phyloP scores from a whole-genome alignment of 2,329 filamentous ascomycete genomes.

The Davidsoniella virescens region DNA sequence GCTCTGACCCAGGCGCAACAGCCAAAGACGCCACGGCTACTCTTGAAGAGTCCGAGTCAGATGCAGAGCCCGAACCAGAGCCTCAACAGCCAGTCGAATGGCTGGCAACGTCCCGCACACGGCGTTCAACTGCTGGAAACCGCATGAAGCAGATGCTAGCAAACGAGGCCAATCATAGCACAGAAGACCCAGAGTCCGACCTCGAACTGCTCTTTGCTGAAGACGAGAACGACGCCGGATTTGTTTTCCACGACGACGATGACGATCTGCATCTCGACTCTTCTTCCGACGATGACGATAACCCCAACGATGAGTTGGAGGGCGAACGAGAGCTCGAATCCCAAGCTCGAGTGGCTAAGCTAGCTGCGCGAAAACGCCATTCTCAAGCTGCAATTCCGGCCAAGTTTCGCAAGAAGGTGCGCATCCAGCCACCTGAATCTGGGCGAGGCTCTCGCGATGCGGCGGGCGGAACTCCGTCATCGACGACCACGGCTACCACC shows the following conservation, averaged over 20 bases:
- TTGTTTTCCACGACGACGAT: slow-evolving; percentile 40
- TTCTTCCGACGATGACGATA: slow-evolving; percentile 62
- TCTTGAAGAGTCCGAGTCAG: not conserved
- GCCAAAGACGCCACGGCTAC: not conserved
- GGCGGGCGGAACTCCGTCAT: not conserved
- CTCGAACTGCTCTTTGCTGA: slow-evolving; percentile 64
- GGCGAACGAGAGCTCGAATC: slow-evolving; percentile 78
- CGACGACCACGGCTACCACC: slow-evolving; percentile 16
- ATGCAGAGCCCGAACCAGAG: slow-evolving; percentile 14
- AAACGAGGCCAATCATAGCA: slow-evolving; percentile 32
- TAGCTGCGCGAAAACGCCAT: slow-evolving; percentile 52
- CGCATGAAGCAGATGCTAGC: slow-evolving; percentile 65
- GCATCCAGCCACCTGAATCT: slow-evolving; percentile 39
- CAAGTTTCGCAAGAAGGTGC: slow-evolving; percentile 58
- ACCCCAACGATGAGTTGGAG: slow-evolving; percentile 50
- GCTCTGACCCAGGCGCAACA: no score
- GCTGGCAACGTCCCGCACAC: slow-evolving; percentile 56
- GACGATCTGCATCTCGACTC: slow-evolving; percentile 76
- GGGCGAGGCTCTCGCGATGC: slow-evolving; percentile 8
- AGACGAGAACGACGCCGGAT: slow-evolving; percentile 51
- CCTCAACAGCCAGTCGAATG: slow-evolving; percentile 35
- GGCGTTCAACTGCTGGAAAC: slow-evolving; percentile 69
- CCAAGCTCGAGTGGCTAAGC: slow-evolving; percentile 51
- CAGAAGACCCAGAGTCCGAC: slow-evolving; percentile 42
- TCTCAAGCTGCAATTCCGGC: slow-evolving; percentile 57